Evolutionary conservation across 257 asterid species (phyloP).

Genomic region (Jacaranda copaia): DNA sequence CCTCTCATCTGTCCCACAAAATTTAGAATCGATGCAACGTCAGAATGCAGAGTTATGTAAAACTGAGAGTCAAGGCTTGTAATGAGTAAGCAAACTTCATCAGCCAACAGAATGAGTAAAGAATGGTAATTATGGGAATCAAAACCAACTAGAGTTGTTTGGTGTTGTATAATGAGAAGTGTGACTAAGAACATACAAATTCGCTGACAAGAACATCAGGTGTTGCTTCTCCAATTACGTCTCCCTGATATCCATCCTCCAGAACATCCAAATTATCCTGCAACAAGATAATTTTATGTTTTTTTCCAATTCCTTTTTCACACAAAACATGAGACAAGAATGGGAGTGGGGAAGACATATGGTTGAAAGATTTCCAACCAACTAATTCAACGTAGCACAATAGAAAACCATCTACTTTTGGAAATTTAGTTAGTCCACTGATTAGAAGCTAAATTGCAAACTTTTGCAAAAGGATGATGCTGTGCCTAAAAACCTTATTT

Average conservation of each 20-base stretch:
- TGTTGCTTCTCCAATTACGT: conserved; percentile 92
- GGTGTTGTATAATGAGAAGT: conserved; percentile 4
- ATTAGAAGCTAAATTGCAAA: background rate
- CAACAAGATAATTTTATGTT: conserved; percentile 26
- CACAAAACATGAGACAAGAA: background rate
- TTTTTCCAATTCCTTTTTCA: background rate
- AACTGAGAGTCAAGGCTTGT: background rate
- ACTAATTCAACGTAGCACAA: conserved; percentile 6
- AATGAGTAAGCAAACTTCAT: background rate
- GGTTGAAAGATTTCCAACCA: conserved; percentile 13
- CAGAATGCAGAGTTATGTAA: background rate
- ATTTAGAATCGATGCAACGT: background rate
- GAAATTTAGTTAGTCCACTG: background rate
- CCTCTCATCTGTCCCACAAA: conserved; percentile 78
- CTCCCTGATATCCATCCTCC: conserved; percentile 88
- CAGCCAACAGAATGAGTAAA: too few species aligned
- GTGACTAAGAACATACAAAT: conserved; percentile 67
- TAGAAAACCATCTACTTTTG: background rate
- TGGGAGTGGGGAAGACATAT: background rate
- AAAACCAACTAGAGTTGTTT: background rate
- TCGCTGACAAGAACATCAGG: conserved; percentile 92
- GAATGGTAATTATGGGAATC: background rate
- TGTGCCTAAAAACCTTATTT: background rate
- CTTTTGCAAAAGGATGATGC: background rate
- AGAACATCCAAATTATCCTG: conserved; percentile 75